Base-by-base conservation (phyloP, 1,284 basidiomycete species). In the Apiotrichum akiyoshidainum region DNA sequence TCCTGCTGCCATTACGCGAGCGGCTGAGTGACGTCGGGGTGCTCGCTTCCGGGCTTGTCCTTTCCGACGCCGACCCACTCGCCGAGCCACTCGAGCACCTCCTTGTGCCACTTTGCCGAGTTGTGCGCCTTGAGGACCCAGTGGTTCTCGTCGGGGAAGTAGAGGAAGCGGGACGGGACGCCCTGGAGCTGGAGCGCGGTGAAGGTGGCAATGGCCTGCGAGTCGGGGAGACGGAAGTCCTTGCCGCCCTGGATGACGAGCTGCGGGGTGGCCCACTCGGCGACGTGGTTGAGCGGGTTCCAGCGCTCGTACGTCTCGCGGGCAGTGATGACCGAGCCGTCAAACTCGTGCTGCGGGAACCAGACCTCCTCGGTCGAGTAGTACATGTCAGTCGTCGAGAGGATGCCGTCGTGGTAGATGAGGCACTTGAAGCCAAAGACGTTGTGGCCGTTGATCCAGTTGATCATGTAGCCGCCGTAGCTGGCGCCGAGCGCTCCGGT, bases 101-200 rank as follows among this genome's bases (percentile, higher is more conserved):
- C 93, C 65, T 87, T 81, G 65, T 76, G 74, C 77, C 77, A 78
- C 76, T 88, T 89, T 69, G 89, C 46, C 46, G 75, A 76, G 68
- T 81, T 81, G 31, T 62, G 59, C 0, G 79, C 67, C 48, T 77
- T 75, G 47, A 80, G 68, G 1, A 78, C 89, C 90, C 90, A 94
- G 74, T 95, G 92, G 69, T 95, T 95, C 80, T 96, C 93, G 68
- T 91, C 87, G 0, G 89, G 89, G 83, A 96, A 96, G 66, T 93
- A 86, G 12, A 96, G 83, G 51, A 96, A 82, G 52, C 93, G 84
- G 63, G 85, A 88, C 7, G 89, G 88, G 34, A 96, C 79, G 14
- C 84, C 85, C 52, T 82, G 83, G 46, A 65, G 58, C 63, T 79
- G 74, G 17, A 69, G 62, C 44, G 62, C 69, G 16, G 70, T 74